Percentiles rank a stretch among this genome's conserved stretches.
These are phyloP conservation scores for Neofusicoccum sp. DNA, from an alignment of 2,329 filamentous ascomycete species.

Conservation along the genomic window DNA sequence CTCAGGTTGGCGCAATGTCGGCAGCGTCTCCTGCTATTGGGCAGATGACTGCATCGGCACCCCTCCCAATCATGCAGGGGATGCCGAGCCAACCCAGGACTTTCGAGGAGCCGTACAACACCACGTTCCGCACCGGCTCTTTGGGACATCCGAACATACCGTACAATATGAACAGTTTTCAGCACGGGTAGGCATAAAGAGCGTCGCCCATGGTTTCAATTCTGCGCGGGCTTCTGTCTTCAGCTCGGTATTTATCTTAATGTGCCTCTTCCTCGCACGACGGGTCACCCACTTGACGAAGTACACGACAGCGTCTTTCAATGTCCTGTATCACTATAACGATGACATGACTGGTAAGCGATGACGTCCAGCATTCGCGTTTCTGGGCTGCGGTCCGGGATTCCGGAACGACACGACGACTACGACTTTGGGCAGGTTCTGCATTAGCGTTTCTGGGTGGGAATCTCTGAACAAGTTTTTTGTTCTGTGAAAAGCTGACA, in stretches of 20 bases:
- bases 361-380: constrained; percentile 11
- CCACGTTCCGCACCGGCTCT: constrained; percentile 7
- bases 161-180: constrained; percentile 9
- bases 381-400: background rate
- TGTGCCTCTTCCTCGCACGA: constrained; percentile 1
- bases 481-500: constrained; percentile 13
- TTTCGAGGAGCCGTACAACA: constrained; percentile 13
- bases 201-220: background rate
- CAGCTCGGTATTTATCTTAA: background rate
- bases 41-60: background rate
- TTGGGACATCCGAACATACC: constrained; percentile 14
- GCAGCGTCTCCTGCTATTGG: constrained; percentile 8
- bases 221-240: background rate
- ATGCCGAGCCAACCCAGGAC: constrained; percentile 3
- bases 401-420: background rate
- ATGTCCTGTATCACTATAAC: constrained; percentile 13
- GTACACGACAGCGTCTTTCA: constrained; percentile 7
- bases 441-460: constrained; percentile 11
- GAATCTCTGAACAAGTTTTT: constrained; percentile 3
- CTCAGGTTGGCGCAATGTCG: constrained; percentile 12
- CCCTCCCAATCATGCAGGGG: constrained; percentile 10
- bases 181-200: constrained; percentile 2
- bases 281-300: background rate
- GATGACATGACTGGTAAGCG: constrained; percentile 9
- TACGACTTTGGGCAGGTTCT: constrained; percentile 9